phyloP scores from a whole-genome alignment of 1,284 basidiomycete genomes.

The Retiboletus flavoniger region DNA sequence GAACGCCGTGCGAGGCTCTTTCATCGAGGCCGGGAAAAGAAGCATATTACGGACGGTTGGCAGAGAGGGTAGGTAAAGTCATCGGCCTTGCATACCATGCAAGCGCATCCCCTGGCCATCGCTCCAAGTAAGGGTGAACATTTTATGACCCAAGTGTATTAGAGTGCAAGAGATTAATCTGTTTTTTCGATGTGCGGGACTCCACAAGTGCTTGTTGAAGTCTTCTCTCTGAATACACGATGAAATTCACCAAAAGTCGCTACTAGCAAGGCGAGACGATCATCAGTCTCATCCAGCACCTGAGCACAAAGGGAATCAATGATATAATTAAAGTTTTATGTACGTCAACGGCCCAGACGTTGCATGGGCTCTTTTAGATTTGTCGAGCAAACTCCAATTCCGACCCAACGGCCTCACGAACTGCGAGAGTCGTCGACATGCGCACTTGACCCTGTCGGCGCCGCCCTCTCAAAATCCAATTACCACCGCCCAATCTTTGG shows the following conservation, averaged over 20 bases:
- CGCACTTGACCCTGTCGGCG: background rate
- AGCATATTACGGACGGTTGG: no score
- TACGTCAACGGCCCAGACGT: background rate
- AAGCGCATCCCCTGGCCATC: background rate
- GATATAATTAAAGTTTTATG: background rate
- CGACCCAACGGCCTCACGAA: background rate
- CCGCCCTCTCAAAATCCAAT: constrained; percentile 28
- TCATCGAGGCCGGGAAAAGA: background rate
- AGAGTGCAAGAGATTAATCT: background rate
- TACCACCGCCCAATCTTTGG: constrained; percentile 70
- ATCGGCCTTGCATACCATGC: background rate
- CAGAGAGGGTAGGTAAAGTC: background rate
- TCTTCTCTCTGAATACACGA: background rate
- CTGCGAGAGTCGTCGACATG: background rate
- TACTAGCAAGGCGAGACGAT: background rate
- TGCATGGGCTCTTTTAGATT: background rate
- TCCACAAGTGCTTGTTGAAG: background rate
- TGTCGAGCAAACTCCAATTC: background rate
- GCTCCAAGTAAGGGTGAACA: background rate
- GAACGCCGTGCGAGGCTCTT: background rate
- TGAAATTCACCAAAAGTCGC: background rate
- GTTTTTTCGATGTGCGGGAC: no score
- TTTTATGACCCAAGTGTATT: background rate
- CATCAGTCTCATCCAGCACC: background rate
- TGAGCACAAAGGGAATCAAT: background rate